These are phyloP conservation scores for Boletus bicolor DNA, from an alignment of 768 basidiomycete genomes.

Conservation along the genomic window DNA sequence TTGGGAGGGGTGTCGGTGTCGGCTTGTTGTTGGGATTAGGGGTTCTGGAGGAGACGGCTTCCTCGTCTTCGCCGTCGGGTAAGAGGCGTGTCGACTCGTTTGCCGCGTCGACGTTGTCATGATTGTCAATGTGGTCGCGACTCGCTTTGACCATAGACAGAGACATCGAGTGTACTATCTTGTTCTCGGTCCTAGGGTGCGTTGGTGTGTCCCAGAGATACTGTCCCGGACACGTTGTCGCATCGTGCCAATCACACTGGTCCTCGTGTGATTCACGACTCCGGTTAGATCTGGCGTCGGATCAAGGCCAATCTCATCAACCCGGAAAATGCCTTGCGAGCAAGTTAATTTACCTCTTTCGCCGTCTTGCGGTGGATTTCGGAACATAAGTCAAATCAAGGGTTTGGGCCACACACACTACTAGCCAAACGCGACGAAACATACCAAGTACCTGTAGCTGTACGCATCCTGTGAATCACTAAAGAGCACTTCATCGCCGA, in stretches of 20 bases:
- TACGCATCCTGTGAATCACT: no score
- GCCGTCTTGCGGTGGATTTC: no score
- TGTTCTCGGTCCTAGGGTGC: background rate
- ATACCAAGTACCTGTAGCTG: no score
- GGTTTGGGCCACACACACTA: background rate
- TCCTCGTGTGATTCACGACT: background rate
- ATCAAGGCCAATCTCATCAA: no score
- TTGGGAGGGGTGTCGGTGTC: slow-evolving; percentile 33
- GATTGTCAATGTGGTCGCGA: background rate
- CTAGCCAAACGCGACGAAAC: background rate
- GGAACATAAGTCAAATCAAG: background rate
- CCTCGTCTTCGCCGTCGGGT: slow-evolving; percentile 4
- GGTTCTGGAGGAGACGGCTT: background rate
- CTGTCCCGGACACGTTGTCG: background rate
- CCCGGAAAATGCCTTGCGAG: no score
- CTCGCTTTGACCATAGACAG: background rate
- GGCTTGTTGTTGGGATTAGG: background rate
- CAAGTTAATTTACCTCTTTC: no score
- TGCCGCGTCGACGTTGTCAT: background rate
- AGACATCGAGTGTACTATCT: background rate
- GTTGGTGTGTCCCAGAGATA: background rate
- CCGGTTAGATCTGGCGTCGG: background rate
- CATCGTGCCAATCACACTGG: background rate
- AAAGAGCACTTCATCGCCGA: no score
- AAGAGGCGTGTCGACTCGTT: slow-evolving; percentile 19